Evolutionary conservation across 2,329 filamentous ascomycete genomes (phyloP).

Genomic region (Ascosphaera aggregata): DNA sequence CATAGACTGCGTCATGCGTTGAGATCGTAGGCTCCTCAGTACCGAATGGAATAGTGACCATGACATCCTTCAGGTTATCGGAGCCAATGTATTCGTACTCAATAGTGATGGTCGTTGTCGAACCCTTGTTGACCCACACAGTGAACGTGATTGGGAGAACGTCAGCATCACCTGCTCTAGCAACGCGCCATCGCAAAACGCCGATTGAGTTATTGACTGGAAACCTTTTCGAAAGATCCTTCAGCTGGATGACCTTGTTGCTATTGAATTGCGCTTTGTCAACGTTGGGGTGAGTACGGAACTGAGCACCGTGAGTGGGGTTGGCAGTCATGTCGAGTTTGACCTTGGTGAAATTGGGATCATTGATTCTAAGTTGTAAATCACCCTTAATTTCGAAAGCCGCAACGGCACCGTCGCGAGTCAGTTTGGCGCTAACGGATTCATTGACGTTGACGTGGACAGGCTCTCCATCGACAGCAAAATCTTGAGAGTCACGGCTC

Average conservation of each 20-base stretch:
- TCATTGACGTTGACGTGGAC: conserved; percentile 79
- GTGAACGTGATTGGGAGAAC: conserved; percentile 88
- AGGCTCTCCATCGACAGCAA: conserved; percentile 48
- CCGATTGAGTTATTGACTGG: conserved; percentile 85
- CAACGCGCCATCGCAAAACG: conserved; percentile 70
- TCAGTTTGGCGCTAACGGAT: conserved; percentile 71
- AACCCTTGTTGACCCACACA: conserved; percentile 86
- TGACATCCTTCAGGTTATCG: conserved; percentile 59
- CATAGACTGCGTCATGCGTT: conserved; percentile 84
- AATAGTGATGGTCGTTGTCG: conserved; percentile 71
- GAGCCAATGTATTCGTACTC: conserved; percentile 83
- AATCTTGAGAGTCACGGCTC: conserved; percentile 27
- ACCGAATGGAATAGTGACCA: conserved; percentile 67
- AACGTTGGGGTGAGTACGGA: conserved; percentile 91
- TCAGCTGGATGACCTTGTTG: conserved; percentile 69
- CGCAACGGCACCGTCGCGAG: conserved; percentile 66
- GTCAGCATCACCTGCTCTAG: conserved; percentile 55
- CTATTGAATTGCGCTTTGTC: conserved; percentile 71
- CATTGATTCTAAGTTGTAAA: conserved; percentile 71
- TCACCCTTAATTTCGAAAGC: conserved; percentile 81
- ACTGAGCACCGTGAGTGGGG: conserved; percentile 63
- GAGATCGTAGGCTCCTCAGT: conserved; percentile 70
- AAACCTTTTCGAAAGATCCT: conserved; percentile 70
- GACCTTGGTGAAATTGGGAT: conserved; percentile 73
- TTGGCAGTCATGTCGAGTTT: conserved; percentile 60